Base-by-base conservation (phyloP, 805 yeast species). In the Candida incommunis region DNA sequence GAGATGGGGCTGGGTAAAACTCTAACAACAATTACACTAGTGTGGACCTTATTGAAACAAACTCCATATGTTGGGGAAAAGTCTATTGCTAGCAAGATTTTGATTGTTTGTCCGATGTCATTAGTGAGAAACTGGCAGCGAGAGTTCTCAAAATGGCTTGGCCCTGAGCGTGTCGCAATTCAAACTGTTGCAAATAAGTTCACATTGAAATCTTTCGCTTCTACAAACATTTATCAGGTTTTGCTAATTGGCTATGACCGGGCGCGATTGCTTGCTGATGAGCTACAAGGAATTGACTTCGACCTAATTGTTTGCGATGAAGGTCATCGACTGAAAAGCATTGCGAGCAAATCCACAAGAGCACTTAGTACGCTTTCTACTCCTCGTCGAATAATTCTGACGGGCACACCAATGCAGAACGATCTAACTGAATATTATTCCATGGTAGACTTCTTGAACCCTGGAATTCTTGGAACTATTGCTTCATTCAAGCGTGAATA, bases 1-100 rank as follows among this genome's bases (percentile, higher is more conserved):
- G 97, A 90, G 54, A 92, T 92, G 98, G 98, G 98, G 0, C 66
- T 92, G 16, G 96, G 96, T 2, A 83, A 83, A 55, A 88, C 97
- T 0, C 62, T 92, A 37, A 88, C 80, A 74, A 76, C 96, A 0
- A 90, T 92, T 3, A 58, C 94, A 0, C 59, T 86, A 35, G 70
- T 90, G 3, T 86, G 95, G 94, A 86, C 95, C 0, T 61, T 92
- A 18, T 59, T 85, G 18, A 79, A 56, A 13, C 68, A 68, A 26
- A 51, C 48, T 16, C 61, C 65, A 2, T 20, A 42, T 41, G 61
- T 50, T 43, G 68, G 54, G 45, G 57, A 56, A 42, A 51, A 45
- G 43, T 72, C 68, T 0, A 60, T 67, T 0, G 20, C 37, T 13
- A 41, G 44, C 2, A 37, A 34, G 2, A 67, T 72, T 16, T 62